These are phyloP conservation scores for Hypoxylon sp. DNA, from an alignment of 2,329 filamentous ascomycete genomes.

Conservation along the genomic window DNA sequence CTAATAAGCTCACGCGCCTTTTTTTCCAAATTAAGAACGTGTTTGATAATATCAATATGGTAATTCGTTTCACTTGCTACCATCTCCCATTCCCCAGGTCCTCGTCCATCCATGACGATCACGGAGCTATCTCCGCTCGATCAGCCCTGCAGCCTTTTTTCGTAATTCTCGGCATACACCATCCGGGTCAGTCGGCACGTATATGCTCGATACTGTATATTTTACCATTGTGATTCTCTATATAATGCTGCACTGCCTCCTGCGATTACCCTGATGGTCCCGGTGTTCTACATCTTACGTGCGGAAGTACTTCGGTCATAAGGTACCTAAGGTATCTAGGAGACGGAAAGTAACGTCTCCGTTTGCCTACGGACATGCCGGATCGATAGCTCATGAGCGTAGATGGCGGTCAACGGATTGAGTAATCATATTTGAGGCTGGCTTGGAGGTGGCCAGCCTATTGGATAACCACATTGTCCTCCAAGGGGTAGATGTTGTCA, in stretches of 20 bases:
- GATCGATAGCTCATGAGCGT: neutral
- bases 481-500: conserved; percentile 31
- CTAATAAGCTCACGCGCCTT: neutral
- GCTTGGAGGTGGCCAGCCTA: conserved; percentile 4
- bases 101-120: neutral
- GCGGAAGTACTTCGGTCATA: neutral
- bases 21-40: neutral
- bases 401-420: conserved; percentile 13
- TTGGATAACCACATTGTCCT: conserved; percentile 15
- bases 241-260: neutral
- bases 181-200: neutral
- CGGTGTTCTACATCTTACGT: neutral
- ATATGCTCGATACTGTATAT: neutral
- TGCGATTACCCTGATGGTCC: neutral
- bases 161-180: neutral
- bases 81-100: neutral
- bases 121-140: neutral
- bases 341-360: neutral
- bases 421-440: conserved; percentile 1
- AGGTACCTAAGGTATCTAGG: neutral
- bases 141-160: neutral
- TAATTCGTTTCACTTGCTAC: neutral
- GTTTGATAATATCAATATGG: neutral
- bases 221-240: neutral
- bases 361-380: neutral